These are phyloP conservation scores for Pseudotulostoma volvatum DNA, from an alignment of 495 filamentous ascomycete species.

Conservation along the genomic window DNA sequence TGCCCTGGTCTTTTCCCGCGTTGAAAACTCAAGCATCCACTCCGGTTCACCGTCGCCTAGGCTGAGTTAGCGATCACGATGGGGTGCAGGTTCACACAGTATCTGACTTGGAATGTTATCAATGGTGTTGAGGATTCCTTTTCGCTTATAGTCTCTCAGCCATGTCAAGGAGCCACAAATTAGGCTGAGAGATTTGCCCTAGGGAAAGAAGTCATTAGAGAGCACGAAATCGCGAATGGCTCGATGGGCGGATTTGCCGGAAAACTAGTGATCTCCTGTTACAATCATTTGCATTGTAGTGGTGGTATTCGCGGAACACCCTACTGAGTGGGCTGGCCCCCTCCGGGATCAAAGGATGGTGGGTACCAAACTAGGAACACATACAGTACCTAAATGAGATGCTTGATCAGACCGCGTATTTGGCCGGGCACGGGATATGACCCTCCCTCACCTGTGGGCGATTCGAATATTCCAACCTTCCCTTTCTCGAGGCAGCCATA, in stretches of 20 bases:
- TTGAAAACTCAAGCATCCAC: conserved; percentile 72
- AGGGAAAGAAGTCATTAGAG: conserved; percentile 4
- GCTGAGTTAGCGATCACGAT: background rate
- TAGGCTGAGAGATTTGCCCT: conserved; percentile 94
- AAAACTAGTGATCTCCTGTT: background rate
- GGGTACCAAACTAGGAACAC: conserved; percentile 10
- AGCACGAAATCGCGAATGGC: background rate
- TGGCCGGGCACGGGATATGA: too few relatives aligned
- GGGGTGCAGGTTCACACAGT: background rate
- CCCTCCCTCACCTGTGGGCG: conserved; percentile 67
- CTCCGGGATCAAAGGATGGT: too few relatives aligned
- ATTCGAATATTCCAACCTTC: conserved; percentile 80
- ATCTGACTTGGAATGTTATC: conserved; percentile 19
- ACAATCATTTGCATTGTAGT: conserved; percentile 1
- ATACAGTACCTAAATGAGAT: conserved; percentile 24
- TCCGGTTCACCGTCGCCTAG: conserved; percentile 60
- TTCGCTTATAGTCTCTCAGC: conserved; percentile 71
- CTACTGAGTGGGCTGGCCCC: too few relatives aligned
- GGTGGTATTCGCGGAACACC: too few relatives aligned
- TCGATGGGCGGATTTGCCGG: too few relatives aligned
- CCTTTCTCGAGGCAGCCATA: conserved; percentile 70
- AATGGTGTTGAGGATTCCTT: conserved; percentile 38
- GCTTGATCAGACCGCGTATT: conserved; percentile 10
- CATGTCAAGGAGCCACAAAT: conserved; percentile 89
- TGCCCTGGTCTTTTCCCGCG: conserved; percentile 47